Conservation (phyloP, 2,329 filamentous ascomycete species). For the Calonectria pseudoreteaudii region DNA sequence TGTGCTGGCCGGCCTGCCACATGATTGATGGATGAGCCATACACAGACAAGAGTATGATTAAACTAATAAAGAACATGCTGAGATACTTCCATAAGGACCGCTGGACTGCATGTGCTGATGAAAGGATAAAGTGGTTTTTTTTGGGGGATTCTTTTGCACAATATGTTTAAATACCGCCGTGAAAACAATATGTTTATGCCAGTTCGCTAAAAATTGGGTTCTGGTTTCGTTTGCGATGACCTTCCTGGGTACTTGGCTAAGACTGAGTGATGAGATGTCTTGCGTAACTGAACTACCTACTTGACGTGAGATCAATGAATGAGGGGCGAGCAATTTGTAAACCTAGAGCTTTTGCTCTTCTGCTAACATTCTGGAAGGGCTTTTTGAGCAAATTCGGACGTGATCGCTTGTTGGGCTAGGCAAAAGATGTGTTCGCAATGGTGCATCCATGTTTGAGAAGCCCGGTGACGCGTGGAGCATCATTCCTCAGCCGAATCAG, state of each 20-base stretch:
- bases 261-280: slow-evolving; percentile 28
- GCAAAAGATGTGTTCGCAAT: slow-evolving; percentile 23
- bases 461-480: background rate
- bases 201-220: background rate
- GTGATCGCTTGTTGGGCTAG: slow-evolving; percentile 10
- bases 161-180: background rate
- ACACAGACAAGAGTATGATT: slow-evolving; percentile 20
- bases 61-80: slow-evolving; percentile 24
- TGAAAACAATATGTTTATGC: background rate
- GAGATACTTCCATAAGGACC: background rate
- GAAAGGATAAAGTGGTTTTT: background rate
- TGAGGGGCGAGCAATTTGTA: background rate
- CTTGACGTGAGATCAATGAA: background rate
- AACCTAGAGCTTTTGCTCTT: background rate
- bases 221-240: background rate
- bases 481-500: background rate
- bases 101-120: background rate
- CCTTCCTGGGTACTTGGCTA: background rate
- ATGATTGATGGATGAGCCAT: background rate
- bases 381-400: slow-evolving; percentile 9
- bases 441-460: background rate
- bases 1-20: slow-evolving; percentile 10
- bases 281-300: slow-evolving; percentile 30
- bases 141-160: background rate
- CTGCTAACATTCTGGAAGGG: slow-evolving; percentile 11